Conservation (phyloP, 2,329 filamentous ascomycete genomes). For the Colletotrichum somersetense region DNA sequence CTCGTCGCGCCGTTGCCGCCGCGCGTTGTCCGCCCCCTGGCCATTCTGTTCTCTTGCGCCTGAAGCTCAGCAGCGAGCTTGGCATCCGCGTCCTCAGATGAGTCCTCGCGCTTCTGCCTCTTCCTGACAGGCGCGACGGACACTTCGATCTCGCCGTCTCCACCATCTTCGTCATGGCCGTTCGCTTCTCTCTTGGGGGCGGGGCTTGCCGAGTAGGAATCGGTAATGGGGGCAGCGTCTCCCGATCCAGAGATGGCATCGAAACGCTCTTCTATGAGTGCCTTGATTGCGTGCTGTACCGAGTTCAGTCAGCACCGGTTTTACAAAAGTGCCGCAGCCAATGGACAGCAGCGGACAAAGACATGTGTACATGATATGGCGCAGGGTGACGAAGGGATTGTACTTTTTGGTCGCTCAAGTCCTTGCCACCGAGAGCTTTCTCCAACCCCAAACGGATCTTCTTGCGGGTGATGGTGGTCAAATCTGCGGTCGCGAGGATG, state of each 20-base stretch:
- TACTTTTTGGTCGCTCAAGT: conserved; percentile 72
- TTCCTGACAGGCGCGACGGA: conserved; percentile 66
- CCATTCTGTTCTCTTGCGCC: conserved; percentile 85
- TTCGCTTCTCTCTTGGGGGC: conserved; percentile 52
- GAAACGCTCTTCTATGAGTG: conserved; percentile 79
- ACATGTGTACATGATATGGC: no score
- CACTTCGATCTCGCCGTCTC: conserved; percentile 60
- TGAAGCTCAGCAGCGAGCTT: conserved; percentile 89
- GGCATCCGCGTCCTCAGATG: conserved; percentile 82
- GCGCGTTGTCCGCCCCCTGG: conserved; percentile 78
- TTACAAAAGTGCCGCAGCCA: not conserved
- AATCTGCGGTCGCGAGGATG: conserved; percentile 69
- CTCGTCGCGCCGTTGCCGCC: conserved; percentile 73
- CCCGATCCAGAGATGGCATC: conserved; percentile 69
- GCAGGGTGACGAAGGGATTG: not conserved
- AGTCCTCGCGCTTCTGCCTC: conserved; percentile 75
- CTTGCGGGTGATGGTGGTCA: conserved; percentile 74
- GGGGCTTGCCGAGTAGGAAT: conserved; percentile 49
- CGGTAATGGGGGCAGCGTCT: conserved; percentile 17
- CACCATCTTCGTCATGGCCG: conserved; percentile 52
- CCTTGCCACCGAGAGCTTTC: conserved; percentile 65
- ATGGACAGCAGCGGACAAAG: not conserved
- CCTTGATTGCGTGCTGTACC: conserved; percentile 74
- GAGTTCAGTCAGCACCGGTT: conserved; percentile 8
- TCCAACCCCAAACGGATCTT: conserved; percentile 71